phyloP scores from a whole-genome alignment of 371 early-diverging fungal genomes.

The Basidiobolus meristosporus region DNA sequence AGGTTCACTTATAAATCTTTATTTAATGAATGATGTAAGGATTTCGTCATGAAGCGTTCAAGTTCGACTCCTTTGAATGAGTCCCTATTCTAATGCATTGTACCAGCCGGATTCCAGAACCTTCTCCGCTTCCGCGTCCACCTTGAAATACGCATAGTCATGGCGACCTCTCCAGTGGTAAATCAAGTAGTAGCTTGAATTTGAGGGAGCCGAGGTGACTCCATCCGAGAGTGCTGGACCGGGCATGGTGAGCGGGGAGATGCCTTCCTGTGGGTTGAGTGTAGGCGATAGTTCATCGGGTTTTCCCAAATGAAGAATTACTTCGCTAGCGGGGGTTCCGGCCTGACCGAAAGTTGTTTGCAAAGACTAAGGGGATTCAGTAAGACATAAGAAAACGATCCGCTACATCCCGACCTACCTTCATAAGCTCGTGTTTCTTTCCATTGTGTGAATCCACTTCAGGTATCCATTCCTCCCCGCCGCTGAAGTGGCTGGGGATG shows the following conservation, averaged over 20 bases:
- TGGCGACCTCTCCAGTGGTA: conserved; percentile 42
- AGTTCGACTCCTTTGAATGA: too few relatives aligned
- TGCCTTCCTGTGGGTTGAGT: neutral
- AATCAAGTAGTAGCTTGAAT: conserved; percentile 12
- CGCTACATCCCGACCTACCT: too few relatives aligned
- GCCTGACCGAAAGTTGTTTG: conserved; percentile 1
- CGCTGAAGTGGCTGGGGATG: neutral
- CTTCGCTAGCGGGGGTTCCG: neutral
- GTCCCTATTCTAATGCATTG: conserved; percentile 14
- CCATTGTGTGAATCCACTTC: neutral
- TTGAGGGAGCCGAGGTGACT: neutral
- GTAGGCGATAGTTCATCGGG: neutral
- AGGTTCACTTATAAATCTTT: too few relatives aligned
- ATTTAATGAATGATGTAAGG: too few relatives aligned
- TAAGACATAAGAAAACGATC: neutral
- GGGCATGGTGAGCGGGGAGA: neutral
- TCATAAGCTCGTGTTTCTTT: neutral
- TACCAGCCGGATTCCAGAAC: conserved; percentile 23
- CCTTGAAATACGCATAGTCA: conserved; percentile 38
- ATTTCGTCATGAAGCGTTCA: too few relatives aligned
- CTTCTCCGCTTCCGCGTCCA: conserved; percentile 18
- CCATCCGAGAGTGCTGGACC: neutral
- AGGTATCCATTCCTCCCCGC: neutral
- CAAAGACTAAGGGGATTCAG: neutral
- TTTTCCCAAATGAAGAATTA: neutral